A percentile compares a stretch with the other conserved stretches of the same genome.
phyloP scores from a whole-genome alignment of 179 eudicot genomes.

The Sideroxylon spinosum region DNA sequence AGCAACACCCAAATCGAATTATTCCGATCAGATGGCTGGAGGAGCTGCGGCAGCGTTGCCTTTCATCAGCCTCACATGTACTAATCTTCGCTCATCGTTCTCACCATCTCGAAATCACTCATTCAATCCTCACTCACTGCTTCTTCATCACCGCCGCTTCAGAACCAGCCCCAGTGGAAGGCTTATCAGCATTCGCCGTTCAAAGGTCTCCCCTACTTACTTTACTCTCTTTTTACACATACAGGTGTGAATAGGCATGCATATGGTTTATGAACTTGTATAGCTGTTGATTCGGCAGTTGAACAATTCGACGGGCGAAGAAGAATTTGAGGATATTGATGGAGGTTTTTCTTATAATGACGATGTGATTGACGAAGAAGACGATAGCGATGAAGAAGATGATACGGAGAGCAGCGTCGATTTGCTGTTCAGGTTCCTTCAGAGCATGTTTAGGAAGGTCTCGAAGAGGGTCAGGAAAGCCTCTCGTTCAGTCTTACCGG shows the following conservation, averaged over 20 bases:
- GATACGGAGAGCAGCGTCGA: conserved; percentile 26
- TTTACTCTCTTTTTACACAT: not conserved
- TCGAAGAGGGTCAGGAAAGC: conserved; percentile 26
- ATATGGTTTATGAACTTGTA: not conserved
- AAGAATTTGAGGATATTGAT: conserved; percentile 20
- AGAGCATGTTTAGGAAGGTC: conserved; percentile 26
- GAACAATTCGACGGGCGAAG: not conserved
- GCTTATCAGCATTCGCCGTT: not conserved
- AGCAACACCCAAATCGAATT: too few relatives aligned
- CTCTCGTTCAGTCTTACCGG: conserved; percentile 25
- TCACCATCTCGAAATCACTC: not conserved
- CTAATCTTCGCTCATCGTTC: not conserved
- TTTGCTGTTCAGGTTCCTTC: conserved; percentile 27
- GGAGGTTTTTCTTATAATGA: conserved; percentile 13
- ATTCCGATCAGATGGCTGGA: too few relatives aligned
- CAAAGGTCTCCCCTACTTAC: conserved; percentile 3
- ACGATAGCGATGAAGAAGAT: conserved; percentile 22
- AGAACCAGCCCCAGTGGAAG: not conserved
- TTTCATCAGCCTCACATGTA: not conserved
- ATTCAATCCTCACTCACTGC: not conserved
- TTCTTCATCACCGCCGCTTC: not conserved
- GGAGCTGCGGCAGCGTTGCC: not conserved
- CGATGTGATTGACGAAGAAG: conserved; percentile 10
- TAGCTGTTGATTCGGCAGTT: conserved; percentile 3
- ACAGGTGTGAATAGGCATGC: not conserved